A percentile compares a stretch with the other conserved stretches of the same genome.
phyloP scores from a whole-genome alignment of 1,284 basidiomycete species.

The Ganoderma meredithae region DNA sequence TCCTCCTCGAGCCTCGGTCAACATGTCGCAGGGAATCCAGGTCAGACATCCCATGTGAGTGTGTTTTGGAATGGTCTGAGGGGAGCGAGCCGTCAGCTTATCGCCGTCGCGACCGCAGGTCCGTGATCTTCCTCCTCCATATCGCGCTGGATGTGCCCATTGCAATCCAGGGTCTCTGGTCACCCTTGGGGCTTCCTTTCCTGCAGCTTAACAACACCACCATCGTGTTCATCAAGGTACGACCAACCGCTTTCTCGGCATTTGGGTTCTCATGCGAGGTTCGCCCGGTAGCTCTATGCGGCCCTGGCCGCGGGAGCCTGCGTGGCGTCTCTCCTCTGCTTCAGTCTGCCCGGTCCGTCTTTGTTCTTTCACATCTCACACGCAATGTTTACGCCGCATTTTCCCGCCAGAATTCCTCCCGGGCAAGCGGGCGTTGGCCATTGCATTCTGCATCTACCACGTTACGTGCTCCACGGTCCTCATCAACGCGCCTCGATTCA shows the following conservation, averaged over 20 bases:
- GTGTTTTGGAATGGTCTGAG: background rate
- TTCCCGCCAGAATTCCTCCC: conserved; percentile 76
- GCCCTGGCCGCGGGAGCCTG: conserved; percentile 66
- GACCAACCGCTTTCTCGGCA: conserved; percentile 14
- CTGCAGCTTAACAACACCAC: conserved; percentile 84
- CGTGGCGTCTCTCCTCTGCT: conserved; percentile 64
- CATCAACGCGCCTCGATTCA: conserved; percentile 79
- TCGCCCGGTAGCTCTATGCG: conserved; percentile 61
- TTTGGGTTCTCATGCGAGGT: conserved; percentile 2
- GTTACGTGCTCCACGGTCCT: conserved; percentile 76
- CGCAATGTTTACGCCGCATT: background rate
- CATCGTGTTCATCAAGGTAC: conserved; percentile 75
- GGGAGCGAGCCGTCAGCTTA: conserved; percentile 6
- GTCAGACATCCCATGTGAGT: conserved; percentile 30
- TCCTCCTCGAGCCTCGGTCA: background rate
- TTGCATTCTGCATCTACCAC: conserved; percentile 81
- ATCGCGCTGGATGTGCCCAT: conserved; percentile 80
- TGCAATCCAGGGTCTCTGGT: conserved; percentile 75
- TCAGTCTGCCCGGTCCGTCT: conserved; percentile 65
- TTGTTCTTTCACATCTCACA: conserved; percentile 15
- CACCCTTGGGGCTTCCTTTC: conserved; percentile 70
- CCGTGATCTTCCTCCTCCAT: conserved; percentile 60
- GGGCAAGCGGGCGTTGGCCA: conserved; percentile 82
- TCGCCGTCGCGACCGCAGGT: conserved; percentile 18
- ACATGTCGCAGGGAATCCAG: conserved; percentile 24